Evolutionary conservation across 2,329 filamentous ascomycete genomes (phyloP), one percentile per base, ranked within the genome.

Genomic region (Bretziella fagacearum): DNA sequence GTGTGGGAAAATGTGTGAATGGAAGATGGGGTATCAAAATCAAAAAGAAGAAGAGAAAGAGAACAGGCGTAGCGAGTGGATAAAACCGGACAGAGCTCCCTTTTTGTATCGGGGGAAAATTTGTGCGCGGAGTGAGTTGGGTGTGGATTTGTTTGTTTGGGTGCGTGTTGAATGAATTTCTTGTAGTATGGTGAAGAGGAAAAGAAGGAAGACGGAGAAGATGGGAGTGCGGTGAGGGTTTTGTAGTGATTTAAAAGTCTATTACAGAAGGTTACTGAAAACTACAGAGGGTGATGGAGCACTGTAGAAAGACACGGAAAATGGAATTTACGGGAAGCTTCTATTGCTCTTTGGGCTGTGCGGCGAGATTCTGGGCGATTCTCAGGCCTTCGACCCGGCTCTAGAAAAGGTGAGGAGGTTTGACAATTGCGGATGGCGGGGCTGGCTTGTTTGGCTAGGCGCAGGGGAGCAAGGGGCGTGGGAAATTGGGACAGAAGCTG

Each of bases 91-190:
- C 44, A 50, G 44, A 42, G 48, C 43, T 50, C 48, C 44, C 48
- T 50, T 47, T 48, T 50, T 50, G 46, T 50, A 47, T 52, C 56
- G 56, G 60, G 63, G 62, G 62, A 64, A 64, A 64, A 60, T 57
- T 57, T 55, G 53, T 57, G 49, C 58, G 57, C 56, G 53, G 57
- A 58, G 55, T 57, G 46, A 25, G 37, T 40, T 45, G 15, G 22
- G 37, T 47, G 33, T 39, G 47, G 42, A 44, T 46, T 44, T 36
- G 35, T 41, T 49, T 45, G 41, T 49, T 49, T 26, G 26, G 42
- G 30, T 13, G 30, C 17, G 30, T 33, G 30, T 33, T 17, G 30
- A 33, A 13, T 43, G 20, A 13, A 29, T 43, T 23, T 8, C 10
- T 30, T 30, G 18, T 22, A 29, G 20, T 43, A 18, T 43, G 40